A percentile compares a stretch with the other conserved stretches of the same genome.
These are phyloP conservation scores for Collariella sp. DNA, from an alignment of 495 filamentous ascomycete genomes.

Conservation along the genomic window DNA sequence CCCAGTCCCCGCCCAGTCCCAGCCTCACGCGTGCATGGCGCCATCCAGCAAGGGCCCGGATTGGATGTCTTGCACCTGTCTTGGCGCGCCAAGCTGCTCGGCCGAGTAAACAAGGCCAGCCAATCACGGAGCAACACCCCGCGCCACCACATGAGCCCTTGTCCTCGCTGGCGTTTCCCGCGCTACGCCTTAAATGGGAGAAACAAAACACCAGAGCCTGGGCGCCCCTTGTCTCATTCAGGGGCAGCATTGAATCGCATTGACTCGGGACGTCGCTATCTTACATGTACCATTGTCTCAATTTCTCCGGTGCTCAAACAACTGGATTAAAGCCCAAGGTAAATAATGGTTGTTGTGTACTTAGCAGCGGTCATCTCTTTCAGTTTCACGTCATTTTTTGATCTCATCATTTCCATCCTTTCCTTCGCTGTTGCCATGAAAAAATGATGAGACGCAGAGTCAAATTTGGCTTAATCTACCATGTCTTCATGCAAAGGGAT, in stretches of 20 bases:
- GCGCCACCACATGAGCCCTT: background rate
- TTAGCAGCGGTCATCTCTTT: no score
- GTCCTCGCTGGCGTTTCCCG: background rate
- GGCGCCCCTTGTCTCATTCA: background rate
- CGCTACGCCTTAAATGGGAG: background rate
- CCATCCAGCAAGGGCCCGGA: no score
- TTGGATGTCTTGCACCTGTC: background rate
- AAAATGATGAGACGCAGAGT: no score
- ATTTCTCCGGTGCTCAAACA: no score
- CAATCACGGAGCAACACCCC: background rate
- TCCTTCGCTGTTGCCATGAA: no score
- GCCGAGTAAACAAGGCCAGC: background rate
- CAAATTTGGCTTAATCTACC: no score
- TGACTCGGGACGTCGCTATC: background rate
- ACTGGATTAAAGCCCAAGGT: no score
- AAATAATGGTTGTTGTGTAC: no score
- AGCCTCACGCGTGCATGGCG: constrained; percentile 7
- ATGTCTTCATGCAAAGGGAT: no score
- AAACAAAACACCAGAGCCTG: background rate
- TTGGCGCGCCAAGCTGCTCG: background rate
- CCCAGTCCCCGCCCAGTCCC: background rate
- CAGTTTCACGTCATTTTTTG: no score
- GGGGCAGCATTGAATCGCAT: background rate
- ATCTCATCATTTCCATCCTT: no score
- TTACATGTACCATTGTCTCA: no score